These are phyloP conservation scores for Clavulina sp. DNA, from an alignment of 768 basidiomycete species.

Conservation along the genomic window DNA sequence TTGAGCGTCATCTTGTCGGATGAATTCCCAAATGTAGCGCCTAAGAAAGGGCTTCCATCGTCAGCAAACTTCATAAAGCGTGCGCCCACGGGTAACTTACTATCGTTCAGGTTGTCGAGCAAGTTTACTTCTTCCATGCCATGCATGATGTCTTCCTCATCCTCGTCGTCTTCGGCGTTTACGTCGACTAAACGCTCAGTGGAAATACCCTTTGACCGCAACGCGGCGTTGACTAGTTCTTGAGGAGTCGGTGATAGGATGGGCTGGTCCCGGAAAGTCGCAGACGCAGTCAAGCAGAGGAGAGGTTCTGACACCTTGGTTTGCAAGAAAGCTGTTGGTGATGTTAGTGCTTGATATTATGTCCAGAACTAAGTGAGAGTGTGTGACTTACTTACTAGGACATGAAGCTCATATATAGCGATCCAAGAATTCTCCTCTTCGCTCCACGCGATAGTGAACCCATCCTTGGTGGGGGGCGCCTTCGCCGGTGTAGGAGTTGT, in stretches of 20 bases:
- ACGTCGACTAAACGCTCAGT: constrained; percentile 15
- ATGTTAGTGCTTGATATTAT: neutral
- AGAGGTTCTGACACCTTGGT: constrained; percentile 55
- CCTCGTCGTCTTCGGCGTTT: constrained; percentile 16
- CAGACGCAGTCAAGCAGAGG: constrained; percentile 65
- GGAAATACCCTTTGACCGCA: constrained; percentile 19
- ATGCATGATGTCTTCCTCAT: constrained; percentile 24
- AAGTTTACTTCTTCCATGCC: constrained; percentile 53
- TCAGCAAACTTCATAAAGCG: too few species aligned
- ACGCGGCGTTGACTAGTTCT: constrained; percentile 1
- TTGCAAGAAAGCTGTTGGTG: constrained; percentile 46
- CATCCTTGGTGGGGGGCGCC: constrained; percentile 22
- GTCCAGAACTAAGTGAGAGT: neutral
- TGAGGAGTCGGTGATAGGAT: constrained; percentile 28
- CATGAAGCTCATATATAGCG: constrained; percentile 57
- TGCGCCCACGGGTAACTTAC: constrained; percentile 23
- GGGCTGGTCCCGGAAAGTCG: constrained; percentile 74
- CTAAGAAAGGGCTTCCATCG: too few species aligned
- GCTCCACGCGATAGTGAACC: constrained; percentile 51
- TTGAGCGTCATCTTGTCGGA: constrained; percentile 29
- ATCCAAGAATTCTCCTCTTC: constrained; percentile 45
- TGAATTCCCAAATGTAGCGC: constrained; percentile 28
- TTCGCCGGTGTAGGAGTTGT: constrained; percentile 25
- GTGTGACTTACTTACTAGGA: constrained; percentile 58
- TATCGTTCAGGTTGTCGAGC: constrained; percentile 46